Evolutionary conservation across 2,329 filamentous ascomycete genomes (phyloP).

Genomic region (Acrodontium crateriforme): DNA sequence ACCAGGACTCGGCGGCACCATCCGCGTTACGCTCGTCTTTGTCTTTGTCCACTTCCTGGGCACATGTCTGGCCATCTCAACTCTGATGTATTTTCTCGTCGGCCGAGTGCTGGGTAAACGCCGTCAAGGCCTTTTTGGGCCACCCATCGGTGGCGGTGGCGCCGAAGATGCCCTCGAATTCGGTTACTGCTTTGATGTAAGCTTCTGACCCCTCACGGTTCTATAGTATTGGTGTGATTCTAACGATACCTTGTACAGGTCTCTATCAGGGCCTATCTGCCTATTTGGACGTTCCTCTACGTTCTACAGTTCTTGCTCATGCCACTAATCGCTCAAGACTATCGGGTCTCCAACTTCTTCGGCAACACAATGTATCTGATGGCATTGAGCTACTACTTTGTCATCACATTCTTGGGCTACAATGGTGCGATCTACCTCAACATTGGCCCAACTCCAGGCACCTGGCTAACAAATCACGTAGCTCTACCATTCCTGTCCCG

Average conservation of each 20-base stretch:
- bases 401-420: slow-evolving; percentile 56
- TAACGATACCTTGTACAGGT: slow-evolving; percentile 30
- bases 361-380: slow-evolving; percentile 55
- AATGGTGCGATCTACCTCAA: slow-evolving; percentile 33
- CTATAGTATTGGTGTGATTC: not conserved
- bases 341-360: slow-evolving; percentile 45
- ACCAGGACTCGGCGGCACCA: slow-evolving; percentile 27
- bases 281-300: slow-evolving; percentile 53
- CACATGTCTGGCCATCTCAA: slow-evolving; percentile 44
- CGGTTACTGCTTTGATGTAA: slow-evolving; percentile 57
- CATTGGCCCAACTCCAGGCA: not conserved
- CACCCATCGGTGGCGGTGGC: slow-evolving; percentile 32
- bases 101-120: slow-evolving; percentile 46
- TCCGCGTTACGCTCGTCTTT: slow-evolving; percentile 35
- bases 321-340: slow-evolving; percentile 42
- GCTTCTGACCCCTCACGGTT: not conserved
- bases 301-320: slow-evolving; percentile 55
- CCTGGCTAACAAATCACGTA: slow-evolving; percentile 8
- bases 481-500: slow-evolving; percentile 54
- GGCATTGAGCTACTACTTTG: slow-evolving; percentile 51
- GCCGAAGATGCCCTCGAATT: slow-evolving; percentile 51
- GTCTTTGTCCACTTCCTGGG: slow-evolving; percentile 47
- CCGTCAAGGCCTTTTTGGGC: slow-evolving; percentile 44
- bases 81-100: slow-evolving; percentile 50
- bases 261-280: slow-evolving; percentile 53